A percentile compares a stretch with the other conserved stretches of the same genome.
Evolutionary conservation across 2,329 filamentous ascomycete species (phyloP).

Genomic region (Aspergillus quadrilineatus): DNA sequence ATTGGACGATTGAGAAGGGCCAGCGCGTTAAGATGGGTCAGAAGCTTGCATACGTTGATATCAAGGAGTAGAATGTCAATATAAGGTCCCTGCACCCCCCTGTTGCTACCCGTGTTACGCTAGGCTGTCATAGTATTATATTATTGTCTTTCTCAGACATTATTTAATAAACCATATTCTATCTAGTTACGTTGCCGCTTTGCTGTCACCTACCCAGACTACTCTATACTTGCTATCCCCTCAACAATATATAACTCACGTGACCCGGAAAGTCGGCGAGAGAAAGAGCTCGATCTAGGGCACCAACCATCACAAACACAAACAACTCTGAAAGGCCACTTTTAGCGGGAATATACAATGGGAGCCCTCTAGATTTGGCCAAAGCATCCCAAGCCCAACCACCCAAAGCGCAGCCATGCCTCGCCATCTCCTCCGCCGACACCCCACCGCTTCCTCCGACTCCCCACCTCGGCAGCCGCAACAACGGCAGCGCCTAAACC

Average conservation of each 20-base stretch:
- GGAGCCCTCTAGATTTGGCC: neutral
- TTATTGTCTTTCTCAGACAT: neutral
- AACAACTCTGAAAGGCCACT: neutral
- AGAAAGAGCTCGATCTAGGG: slow-evolving; percentile 6
- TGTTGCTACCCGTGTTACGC: neutral
- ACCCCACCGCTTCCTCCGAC: slow-evolving; percentile 13
- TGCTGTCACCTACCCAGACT: neutral
- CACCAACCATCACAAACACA: neutral
- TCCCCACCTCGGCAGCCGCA: slow-evolving; percentile 14
- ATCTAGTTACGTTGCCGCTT: neutral
- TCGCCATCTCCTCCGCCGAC: slow-evolving; percentile 22
- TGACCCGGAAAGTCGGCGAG: slow-evolving; percentile 11
- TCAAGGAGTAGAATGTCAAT: slow-evolving; percentile 17
- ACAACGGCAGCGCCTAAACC: slow-evolving; percentile 12
- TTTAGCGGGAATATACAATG: neutral
- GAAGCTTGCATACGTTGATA: slow-evolving; percentile 70
- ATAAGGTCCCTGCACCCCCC: neutral
- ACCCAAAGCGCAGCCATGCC: slow-evolving; percentile 19
- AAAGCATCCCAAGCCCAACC: neutral
- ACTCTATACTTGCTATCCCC: neutral
- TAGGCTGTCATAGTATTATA: neutral
- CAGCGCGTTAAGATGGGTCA: slow-evolving; percentile 88
- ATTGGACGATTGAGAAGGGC: slow-evolving; percentile 83
- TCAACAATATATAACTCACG: slow-evolving; percentile 4
- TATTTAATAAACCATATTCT: slow-evolving; percentile 8